phyloP scores from a whole-genome alignment of 768 basidiomycete genomes.

The Russula brevipes region DNA sequence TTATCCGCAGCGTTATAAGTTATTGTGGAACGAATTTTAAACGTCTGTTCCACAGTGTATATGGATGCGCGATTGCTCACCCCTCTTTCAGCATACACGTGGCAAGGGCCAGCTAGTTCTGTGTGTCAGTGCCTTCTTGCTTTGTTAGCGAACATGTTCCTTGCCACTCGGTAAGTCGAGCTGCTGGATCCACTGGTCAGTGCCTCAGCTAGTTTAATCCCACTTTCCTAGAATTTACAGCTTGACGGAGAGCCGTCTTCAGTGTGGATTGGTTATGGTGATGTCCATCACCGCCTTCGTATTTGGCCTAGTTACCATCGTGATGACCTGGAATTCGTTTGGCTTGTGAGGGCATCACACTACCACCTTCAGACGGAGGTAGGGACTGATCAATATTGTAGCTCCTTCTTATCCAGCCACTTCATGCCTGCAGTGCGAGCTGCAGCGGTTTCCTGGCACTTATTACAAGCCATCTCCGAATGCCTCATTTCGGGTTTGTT shows the following conservation, averaged over 20 bases:
- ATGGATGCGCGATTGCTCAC: not conserved
- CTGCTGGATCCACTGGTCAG: not conserved
- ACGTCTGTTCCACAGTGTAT: not conserved
- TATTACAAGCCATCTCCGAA: not conserved
- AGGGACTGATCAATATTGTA: not conserved
- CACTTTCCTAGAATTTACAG: not conserved
- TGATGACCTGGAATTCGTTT: not conserved
- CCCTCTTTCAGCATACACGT: not conserved
- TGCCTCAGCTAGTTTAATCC: not conserved
- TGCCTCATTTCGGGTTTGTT: not conserved
- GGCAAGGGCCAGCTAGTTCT: not conserved
- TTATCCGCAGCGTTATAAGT: not conserved
- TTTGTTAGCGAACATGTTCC: conserved; percentile 3
- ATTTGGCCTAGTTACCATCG: not conserved
- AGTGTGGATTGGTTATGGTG: not conserved
- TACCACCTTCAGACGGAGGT: not conserved
- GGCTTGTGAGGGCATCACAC: not conserved
- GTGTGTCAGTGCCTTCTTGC: not conserved
- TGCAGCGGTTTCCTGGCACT: not conserved
- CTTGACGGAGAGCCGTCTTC: not conserved
- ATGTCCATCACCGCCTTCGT: not conserved
- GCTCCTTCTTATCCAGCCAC: not conserved
- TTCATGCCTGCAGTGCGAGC: not conserved
- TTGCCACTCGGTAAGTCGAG: not conserved
- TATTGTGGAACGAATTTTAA: not conserved